These are phyloP conservation scores for Euphorbia peplus DNA, from an alignment of 345 rosid species.

Conservation along the genomic window DNA sequence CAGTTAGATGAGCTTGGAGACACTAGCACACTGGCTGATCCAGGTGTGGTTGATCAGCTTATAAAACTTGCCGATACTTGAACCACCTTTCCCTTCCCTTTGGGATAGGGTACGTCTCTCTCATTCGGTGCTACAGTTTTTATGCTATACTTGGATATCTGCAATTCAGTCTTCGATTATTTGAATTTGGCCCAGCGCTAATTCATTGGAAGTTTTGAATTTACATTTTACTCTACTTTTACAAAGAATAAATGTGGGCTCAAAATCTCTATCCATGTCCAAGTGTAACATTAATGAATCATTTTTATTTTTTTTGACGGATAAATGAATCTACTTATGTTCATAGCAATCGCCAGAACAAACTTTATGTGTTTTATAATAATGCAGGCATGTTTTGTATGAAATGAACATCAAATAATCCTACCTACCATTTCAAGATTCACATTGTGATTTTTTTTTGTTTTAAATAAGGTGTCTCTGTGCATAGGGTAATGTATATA, in stretches of 20 bases:
- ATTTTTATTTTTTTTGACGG: no score
- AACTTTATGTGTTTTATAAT: no score
- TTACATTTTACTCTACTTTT: background rate
- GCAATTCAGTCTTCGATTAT: constrained; percentile 1
- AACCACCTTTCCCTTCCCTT: background rate
- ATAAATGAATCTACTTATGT: no score
- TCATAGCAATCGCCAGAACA: no score
- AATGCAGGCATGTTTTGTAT: no score
- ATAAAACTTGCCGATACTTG: constrained; percentile 63
- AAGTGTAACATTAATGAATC: no score
- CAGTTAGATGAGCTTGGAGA: constrained; percentile 89
- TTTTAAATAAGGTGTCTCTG: no score
- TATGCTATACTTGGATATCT: background rate
- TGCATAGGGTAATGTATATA: no score
- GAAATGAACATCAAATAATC: no score
- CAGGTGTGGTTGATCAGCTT: constrained; percentile 72
- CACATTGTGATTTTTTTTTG: no score
- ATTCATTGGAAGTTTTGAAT: background rate
- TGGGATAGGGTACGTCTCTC: background rate
- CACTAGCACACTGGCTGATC: constrained; percentile 92
- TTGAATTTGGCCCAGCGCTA: background rate
- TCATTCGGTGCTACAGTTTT: background rate
- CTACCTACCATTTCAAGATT: no score
- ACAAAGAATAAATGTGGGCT: background rate
- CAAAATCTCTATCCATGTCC: no score